Conservation (phyloP, 2,329 filamentous ascomycete species). For the Fusarium fujikuroi region DNA sequence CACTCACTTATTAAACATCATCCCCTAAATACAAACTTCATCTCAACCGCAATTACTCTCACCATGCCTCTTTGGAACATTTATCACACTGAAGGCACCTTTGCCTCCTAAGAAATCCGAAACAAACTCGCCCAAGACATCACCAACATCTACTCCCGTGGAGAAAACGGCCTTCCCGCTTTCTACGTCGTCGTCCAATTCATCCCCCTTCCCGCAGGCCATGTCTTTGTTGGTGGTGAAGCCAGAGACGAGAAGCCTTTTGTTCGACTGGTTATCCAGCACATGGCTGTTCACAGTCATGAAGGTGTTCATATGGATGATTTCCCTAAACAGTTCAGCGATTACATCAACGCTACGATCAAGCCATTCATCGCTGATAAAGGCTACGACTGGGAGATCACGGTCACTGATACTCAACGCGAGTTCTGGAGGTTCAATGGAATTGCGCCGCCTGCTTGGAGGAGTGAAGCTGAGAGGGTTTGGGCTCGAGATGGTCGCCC, state of each 20-base stretch:
- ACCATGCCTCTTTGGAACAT: neutral
- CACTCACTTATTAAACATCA: neutral
- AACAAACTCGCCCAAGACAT: neutral
- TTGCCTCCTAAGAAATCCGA: neutral
- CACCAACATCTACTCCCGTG: neutral
- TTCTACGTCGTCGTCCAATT: neutral
- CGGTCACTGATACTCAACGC: neutral
- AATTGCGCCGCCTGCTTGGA: neutral
- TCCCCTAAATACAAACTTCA: neutral
- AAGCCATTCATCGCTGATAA: neutral
- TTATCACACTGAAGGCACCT: neutral
- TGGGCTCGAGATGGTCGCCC: neutral
- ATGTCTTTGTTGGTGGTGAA: neutral
- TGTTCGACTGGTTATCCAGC: neutral
- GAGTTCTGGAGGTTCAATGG: neutral
- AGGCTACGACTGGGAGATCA: neutral
- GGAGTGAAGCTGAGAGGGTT: neutral
- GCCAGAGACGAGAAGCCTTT: neutral
- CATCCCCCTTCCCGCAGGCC: neutral
- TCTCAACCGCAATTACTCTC: neutral
- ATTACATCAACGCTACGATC: neutral
- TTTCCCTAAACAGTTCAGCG: neutral
- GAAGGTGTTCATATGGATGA: neutral
- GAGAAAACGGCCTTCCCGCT: neutral
- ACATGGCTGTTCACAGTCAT: neutral